A percentile compares a stretch with the other conserved stretches of the same genome.
Evolutionary conservation across 225 moss, liverwort and hornwort genomes (phyloP).

Genomic region (Bryum argenteum): DNA sequence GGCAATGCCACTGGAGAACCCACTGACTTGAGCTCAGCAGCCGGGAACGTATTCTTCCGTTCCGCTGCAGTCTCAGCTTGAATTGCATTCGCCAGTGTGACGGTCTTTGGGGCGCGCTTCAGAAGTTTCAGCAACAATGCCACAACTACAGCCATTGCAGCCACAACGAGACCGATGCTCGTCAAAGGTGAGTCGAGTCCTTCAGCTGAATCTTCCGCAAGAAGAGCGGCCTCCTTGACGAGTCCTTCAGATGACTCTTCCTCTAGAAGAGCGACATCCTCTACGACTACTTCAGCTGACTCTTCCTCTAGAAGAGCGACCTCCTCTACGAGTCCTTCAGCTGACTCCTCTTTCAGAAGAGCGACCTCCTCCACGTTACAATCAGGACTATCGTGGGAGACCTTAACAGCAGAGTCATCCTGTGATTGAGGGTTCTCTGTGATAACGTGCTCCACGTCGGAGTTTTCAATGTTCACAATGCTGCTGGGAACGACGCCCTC

Average conservation of each 20-base stretch:
- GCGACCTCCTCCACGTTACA: not conserved
- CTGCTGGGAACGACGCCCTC: slow-evolving; percentile 9
- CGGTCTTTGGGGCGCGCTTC: not conserved
- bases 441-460: not conserved
- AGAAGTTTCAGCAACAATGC: slow-evolving; percentile 10
- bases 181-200: not conserved
- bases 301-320: not conserved
- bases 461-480: not conserved
- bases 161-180: slow-evolving; percentile 24
- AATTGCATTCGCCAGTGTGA: not conserved
- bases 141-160: slow-evolving; percentile 10
- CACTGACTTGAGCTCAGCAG: slow-evolving; percentile 12
- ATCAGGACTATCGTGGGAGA: not conserved
- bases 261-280: not conserved
- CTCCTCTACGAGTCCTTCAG: not conserved
- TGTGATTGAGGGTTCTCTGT: slow-evolving; percentile 17
- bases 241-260: not conserved
- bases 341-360: not conserved
- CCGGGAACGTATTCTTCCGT: not conserved
- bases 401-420: not conserved
- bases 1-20: slow-evolving; percentile 21
- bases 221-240: not conserved
- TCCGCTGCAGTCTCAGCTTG: slow-evolving; percentile 7
- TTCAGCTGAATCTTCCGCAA: not conserved
- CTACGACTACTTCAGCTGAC: not conserved